These are phyloP conservation scores for Mortierella sp. DNA, from an alignment of 371 early-diverging fungal genomes.

Conservation along the genomic window DNA sequence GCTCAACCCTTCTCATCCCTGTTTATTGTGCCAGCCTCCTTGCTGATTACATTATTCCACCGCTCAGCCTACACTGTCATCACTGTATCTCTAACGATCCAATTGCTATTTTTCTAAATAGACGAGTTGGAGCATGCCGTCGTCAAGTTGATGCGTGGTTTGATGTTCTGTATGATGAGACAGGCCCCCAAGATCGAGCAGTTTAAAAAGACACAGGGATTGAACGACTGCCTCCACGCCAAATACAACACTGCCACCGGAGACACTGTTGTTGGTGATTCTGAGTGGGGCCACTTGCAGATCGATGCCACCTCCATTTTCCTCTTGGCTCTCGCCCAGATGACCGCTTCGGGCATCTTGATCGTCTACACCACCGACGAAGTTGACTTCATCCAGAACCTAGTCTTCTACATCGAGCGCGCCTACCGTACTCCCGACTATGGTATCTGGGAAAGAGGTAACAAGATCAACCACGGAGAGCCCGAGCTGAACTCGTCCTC, in stretches of 20 bases:
- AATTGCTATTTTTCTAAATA: slow-evolving; percentile 29
- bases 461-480: slow-evolving; percentile 91
- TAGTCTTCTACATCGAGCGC: slow-evolving; percentile 93
- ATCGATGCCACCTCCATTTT: slow-evolving; percentile 92
- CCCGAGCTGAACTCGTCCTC: slow-evolving; percentile 92
- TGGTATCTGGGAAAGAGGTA: slow-evolving; percentile 94
- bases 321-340: slow-evolving; percentile 85
- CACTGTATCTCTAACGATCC: too few species aligned
- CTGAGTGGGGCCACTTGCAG: slow-evolving; percentile 88
- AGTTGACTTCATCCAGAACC: slow-evolving; percentile 92
- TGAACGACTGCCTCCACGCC: slow-evolving; percentile 86
- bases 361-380: slow-evolving; percentile 91
- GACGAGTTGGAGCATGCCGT: slow-evolving; percentile 91
- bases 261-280: slow-evolving; percentile 90
- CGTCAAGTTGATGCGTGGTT: slow-evolving; percentile 88
- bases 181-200: slow-evolving; percentile 88
- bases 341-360: slow-evolving; percentile 86
- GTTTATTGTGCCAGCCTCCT: neutral
- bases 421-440: slow-evolving; percentile 85
- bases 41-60: neutral
- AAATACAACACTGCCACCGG: slow-evolving; percentile 91
- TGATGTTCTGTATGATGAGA: slow-evolving; percentile 90
- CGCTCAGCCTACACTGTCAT: neutral
- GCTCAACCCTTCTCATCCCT: neutral
- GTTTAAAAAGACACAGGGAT: slow-evolving; percentile 84